Base-by-base conservation (phyloP, 129 eudicot species). In the carrot (Daucus carota) region DNA sequence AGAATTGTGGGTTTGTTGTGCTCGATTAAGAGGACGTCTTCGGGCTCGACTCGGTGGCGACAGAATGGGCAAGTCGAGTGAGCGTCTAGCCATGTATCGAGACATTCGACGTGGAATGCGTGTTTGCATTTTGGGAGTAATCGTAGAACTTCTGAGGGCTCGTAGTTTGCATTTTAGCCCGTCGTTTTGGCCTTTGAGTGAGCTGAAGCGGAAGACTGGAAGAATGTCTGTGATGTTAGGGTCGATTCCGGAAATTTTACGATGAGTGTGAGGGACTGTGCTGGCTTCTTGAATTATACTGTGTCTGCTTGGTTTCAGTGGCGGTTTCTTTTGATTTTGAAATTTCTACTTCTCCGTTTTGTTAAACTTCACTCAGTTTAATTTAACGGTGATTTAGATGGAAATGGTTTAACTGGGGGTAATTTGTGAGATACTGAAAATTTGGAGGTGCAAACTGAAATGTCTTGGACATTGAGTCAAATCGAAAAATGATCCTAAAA, bases 31-130 rank as follows among this genome's bases (percentile, higher is more conserved):
- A 93, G 83, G n/a, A 90, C 79, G 43, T 93, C 97, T 73, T 90
- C 96, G 26, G 96, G 97, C 80, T 89, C 96, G 75, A 93, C 97
- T 72, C 91, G 90, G 63, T 54, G 4, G 2, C 98, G 88, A 50
- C 98, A 93, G 13, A 93, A 93, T 16, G 98, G 98, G 83, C 98
- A 93, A 18, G 96, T 93, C 66, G 98, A 89, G 69, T 93, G 98
- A 0, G 90, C 86, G 26, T 93, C 98, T 46, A 93, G 96, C 98
- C 98, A 93, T 8, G 97, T 90, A 42, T 93, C 98, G 0, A 93
- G 87, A 54, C 98, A 93, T 80, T 93, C 96, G 14, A 91, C 93
- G 16, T 93, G 98, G 47, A 93, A 93, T 0, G 97, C 97, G 79
- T 93, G 98, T 24, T 89, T 93, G 70, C 98, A 93, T 80, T 93